These are phyloP conservation scores for Acer negundo DNA, from an alignment of 345 rosid genomes.

Conservation along the genomic window DNA sequence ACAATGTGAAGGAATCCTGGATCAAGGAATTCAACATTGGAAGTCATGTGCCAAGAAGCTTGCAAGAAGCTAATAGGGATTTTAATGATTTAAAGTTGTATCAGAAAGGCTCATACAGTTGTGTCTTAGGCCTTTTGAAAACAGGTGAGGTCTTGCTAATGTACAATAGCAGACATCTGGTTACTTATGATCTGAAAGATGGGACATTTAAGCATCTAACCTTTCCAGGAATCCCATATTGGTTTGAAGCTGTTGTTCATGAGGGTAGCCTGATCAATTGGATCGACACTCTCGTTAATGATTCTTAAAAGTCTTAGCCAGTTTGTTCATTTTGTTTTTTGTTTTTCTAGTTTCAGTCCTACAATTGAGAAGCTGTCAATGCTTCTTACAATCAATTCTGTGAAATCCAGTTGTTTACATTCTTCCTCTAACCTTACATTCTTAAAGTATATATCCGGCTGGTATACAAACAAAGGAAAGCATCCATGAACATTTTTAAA, in stretches of 20 bases:
- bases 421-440: too few relatives aligned
- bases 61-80: not conserved
- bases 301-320: not conserved
- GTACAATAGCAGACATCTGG: not conserved
- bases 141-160: not conserved
- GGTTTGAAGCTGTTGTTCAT: conserved; percentile 4
- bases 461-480: too few relatives aligned
- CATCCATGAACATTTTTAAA: not conserved
- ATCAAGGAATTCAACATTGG: conserved; percentile 23
- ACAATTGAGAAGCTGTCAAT: too few relatives aligned
- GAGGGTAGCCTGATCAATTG: conserved; percentile 6
- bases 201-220: not conserved
- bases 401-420: too few relatives aligned
- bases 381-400: too few relatives aligned
- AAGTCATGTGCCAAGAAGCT: conserved; percentile 16
- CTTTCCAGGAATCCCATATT: not conserved
- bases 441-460: not conserved
- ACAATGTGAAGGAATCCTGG: conserved; percentile 33
- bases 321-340: too few relatives aligned
- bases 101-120: not conserved
- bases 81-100: not conserved
- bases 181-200: not conserved
- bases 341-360: too few relatives aligned
- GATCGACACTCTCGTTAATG: not conserved
- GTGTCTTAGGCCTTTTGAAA: conserved; percentile 13